Conservation (phyloP, 2,329 filamentous ascomycete species). For the Fusarium siculi region DNA sequence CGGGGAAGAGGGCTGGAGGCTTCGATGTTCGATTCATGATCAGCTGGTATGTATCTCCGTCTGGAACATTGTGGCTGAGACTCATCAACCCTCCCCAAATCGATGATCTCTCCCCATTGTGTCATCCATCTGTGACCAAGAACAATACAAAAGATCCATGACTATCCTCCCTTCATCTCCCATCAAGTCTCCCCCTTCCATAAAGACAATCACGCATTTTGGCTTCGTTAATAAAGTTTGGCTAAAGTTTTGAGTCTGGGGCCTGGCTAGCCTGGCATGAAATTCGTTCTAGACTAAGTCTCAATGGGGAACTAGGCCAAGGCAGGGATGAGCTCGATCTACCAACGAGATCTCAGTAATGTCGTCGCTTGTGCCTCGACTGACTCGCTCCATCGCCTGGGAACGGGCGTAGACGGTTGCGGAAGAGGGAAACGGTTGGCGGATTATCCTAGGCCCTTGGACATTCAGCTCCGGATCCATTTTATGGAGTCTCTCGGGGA, state of each 20-base stretch:
- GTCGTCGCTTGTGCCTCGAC: not conserved
- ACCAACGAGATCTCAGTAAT: not conserved
- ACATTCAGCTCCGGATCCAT: not conserved
- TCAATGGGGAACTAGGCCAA: not conserved
- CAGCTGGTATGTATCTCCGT: not conserved
- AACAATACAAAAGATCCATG: not conserved
- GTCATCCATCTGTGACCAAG: not conserved
- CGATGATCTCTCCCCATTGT: not conserved
- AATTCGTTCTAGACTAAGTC: not conserved
- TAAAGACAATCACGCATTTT: not conserved
- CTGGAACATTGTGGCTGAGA: not conserved
- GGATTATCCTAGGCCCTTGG: not conserved
- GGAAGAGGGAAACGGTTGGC: not conserved
- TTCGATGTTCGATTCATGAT: not conserved
- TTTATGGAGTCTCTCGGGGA: not conserved
- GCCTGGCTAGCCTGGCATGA: not conserved
- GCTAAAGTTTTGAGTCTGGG: not conserved
- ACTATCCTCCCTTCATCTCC: not conserved
- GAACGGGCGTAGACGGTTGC: not conserved
- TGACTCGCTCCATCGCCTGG: not conserved
- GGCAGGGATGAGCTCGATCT: not conserved
- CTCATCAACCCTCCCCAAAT: not conserved
- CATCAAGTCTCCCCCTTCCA: not conserved
- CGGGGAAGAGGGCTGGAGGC: not conserved
- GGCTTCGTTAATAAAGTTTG: constrained; percentile 7